Evolutionary conservation across 2,329 filamentous ascomycete species (phyloP).

Genomic region (Neodidymelliopsis sp.): DNA sequence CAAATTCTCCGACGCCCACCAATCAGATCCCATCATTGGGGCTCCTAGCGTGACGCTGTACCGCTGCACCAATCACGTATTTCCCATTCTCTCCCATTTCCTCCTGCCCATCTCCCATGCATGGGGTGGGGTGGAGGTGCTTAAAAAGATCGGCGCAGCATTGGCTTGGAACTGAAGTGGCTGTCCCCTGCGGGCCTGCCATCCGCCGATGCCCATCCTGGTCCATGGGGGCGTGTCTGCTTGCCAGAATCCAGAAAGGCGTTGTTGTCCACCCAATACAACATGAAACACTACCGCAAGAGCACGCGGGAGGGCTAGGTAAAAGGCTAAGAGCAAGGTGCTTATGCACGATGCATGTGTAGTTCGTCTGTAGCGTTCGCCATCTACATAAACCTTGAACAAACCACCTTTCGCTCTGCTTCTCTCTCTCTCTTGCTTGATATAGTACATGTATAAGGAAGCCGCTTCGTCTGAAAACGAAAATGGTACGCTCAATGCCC

Average conservation of each 20-base stretch:
- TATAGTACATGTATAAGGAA: too few species aligned
- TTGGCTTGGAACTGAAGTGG: too few species aligned
- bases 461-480: conserved; percentile 4
- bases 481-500: background rate
- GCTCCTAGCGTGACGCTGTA: background rate
- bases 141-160: too few species aligned
- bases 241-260: background rate
- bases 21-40: conserved; percentile 15
- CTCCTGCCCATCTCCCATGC: too few species aligned
- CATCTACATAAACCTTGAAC: background rate
- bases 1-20: conserved; percentile 28
- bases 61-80: background rate
- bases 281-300: conserved; percentile 8
- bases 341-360: background rate
- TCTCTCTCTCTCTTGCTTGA: too few species aligned
- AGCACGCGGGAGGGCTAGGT: too few species aligned
- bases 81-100: too few species aligned
- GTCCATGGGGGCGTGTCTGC: too few species aligned
- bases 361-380: background rate
- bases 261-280: background rate
- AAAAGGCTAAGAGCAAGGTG: background rate
- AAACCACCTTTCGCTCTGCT: too few species aligned
- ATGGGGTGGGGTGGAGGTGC: too few species aligned
- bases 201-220: too few species aligned
- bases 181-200: too few species aligned